These are phyloP conservation scores for Coemansia sp. DNA, from an alignment of 192 early-diverging fungal genomes.

Conservation along the genomic window DNA sequence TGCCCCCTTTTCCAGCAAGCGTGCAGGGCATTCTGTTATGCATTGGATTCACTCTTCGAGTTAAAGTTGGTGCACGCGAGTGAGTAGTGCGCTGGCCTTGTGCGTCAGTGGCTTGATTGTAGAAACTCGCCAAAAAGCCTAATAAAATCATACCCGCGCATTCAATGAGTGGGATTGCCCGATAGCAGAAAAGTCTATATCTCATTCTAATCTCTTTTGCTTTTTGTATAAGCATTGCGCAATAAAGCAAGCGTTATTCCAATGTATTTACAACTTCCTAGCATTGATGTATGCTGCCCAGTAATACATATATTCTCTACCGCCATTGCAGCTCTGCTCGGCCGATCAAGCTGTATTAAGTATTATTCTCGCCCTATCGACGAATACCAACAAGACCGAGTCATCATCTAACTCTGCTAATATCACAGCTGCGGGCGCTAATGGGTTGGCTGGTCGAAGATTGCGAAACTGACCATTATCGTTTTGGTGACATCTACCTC, in stretches of 20 bases:
- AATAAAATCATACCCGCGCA: background rate
- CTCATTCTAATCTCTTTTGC: background rate
- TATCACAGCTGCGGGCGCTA: conserved; percentile 3
- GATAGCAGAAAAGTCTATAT: background rate
- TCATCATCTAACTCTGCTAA: conserved; percentile 7
- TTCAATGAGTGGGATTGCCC: background rate
- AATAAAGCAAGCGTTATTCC: background rate
- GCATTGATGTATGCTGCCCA: background rate
- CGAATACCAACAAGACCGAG: conserved; percentile 15
- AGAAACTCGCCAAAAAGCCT: background rate
- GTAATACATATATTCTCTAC: background rate
- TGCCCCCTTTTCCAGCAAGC: no score
- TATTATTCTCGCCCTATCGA: conserved; percentile 23
- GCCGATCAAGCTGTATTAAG: conserved; percentile 10
- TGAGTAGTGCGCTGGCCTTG: background rate
- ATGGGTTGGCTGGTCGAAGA: conserved; percentile 16
- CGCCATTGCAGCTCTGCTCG: background rate
- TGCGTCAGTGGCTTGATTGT: background rate
- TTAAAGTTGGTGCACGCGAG: background rate
- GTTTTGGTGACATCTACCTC: conserved; percentile 35
- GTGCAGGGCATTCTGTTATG: no score
- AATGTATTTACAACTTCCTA: background rate
- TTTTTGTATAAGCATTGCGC: background rate
- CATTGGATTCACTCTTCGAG: no score
- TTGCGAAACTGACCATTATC: conserved; percentile 17